Evolutionary conservation across 2,329 filamentous ascomycete species (phyloP), one percentile per base, ranked within the genome.

Genomic region (Raffaelea arxii): DNA sequence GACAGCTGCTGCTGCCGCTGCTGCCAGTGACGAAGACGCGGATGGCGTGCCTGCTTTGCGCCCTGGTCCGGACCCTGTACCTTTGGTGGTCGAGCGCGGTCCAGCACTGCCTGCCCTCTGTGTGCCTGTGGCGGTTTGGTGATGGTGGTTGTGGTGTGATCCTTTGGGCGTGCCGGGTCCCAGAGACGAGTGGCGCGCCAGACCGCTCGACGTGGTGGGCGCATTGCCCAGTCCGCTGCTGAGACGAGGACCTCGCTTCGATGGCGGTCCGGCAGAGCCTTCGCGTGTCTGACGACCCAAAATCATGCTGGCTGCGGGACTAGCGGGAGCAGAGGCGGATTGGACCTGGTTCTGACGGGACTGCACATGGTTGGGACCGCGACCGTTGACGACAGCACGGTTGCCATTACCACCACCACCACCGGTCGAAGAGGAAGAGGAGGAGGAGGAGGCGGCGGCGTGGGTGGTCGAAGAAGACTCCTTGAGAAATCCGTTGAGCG

Each of bases 131-230:
- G 57, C 54, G 1, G 57, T 57, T 25, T 53, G 54, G 37, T 56
- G 53, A 35, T 55, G 54, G 3, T 64, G 68, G n/a, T n/a, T n/a
- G n/a, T n/a, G n/a, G n/a, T n/a, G n/a, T n/a, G n/a, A n/a, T n/a
- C n/a, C n/a, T 58, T 82, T 81, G 10, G 78, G 76, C 3, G 78
- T 81, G 24, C 78, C 77, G 0, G 79, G 79, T 0, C 78, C 78
- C 3, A 80, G 66, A 2, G 79, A 82, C 2, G 78, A 72, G 58
- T 82, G 79, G 14, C 79, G 70, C 6, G 78, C 78, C 11, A 83
- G 65, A 1, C 71, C 71, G 56, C 77, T 81, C 2, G 77, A 78
- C 4, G 73, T 68, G 7, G 65, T 61, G 2, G 75, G 71, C 3
- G 70, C 54, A 48, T 62, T 74, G 41, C 69, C 70, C 3, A 75